Conservation (phyloP, 164 flowering plant species). For the Buxus sempervirens region DNA sequence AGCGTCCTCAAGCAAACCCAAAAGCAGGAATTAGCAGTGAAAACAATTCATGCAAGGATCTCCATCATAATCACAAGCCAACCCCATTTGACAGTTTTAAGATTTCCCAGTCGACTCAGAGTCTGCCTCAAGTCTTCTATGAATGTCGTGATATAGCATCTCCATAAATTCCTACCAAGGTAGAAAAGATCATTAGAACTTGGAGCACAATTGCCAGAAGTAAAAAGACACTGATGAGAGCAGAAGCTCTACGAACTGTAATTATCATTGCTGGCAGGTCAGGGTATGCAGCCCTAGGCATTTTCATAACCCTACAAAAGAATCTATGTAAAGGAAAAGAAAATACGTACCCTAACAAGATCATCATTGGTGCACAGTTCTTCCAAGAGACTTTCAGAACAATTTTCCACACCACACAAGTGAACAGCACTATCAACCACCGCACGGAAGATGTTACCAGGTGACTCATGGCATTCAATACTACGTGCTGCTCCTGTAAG, state of each 20-base stretch:
- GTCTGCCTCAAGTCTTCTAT: constrained; percentile 32
- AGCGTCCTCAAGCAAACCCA: too few species aligned
- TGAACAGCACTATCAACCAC: constrained; percentile 46
- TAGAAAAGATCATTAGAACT: neutral
- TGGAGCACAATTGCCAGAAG: too few species aligned
- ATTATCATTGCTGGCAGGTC: neutral
- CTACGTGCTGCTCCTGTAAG: constrained; percentile 38
- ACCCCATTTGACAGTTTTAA: neutral
- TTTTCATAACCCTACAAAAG: neutral
- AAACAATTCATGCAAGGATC: too few species aligned
- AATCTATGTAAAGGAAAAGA: neutral
- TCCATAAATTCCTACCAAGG: constrained; percentile 59
- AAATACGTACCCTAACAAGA: constrained; percentile 49
- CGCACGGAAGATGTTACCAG: constrained; percentile 54
- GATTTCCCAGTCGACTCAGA: constrained; percentile 14
- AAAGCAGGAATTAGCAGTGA: too few species aligned
- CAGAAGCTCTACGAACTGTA: neutral
- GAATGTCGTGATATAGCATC: constrained; percentile 45
- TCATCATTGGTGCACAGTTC: constrained; percentile 51
- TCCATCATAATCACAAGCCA: too few species aligned
- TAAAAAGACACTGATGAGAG: neutral
- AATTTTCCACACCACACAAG: constrained; percentile 23
- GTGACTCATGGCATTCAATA: constrained; percentile 43
- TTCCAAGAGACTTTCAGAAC: constrained; percentile 32
- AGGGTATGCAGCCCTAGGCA: neutral